These are phyloP conservation scores for Rhododendron henanense DNA, from an alignment of 148 eudicot genomes.

Conservation along the genomic window DNA sequence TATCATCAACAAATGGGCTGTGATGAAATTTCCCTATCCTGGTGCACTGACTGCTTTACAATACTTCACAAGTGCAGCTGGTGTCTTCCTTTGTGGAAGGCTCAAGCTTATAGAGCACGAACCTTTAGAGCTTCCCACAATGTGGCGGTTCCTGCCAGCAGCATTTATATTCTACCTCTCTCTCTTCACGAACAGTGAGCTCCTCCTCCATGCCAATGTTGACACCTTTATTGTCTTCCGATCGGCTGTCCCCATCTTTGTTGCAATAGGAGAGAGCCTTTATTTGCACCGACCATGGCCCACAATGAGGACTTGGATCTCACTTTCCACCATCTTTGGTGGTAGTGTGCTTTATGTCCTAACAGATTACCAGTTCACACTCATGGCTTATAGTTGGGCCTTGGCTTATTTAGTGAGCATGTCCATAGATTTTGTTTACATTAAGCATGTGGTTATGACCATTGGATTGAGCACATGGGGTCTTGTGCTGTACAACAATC, in stretches of 20 bases:
- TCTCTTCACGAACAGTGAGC: conserved; percentile 95
- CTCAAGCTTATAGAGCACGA: conserved; percentile 69
- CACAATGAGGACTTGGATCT: conserved; percentile 73
- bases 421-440: conserved; percentile 96
- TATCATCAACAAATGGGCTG: conserved; percentile 23
- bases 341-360: conserved; percentile 86
- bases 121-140: conserved; percentile 58
- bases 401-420: conserved; percentile 87
- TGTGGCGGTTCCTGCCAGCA: conserved; percentile 93
- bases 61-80: background rate
- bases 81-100: conserved; percentile 57
- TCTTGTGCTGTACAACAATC: conserved; percentile 92
- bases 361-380: conserved; percentile 91
- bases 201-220: conserved; percentile 92
- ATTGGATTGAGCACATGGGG: conserved; percentile 97
- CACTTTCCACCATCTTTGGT: conserved; percentile 78
- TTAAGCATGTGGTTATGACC: conserved; percentile 97
- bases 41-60: background rate
- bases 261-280: conserved; percentile 87
- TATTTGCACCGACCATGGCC: conserved; percentile 98
- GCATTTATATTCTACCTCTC: conserved; percentile 93
- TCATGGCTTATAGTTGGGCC: conserved; percentile 93
- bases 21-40: background rate
- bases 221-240: conserved; percentile 94
- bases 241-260: conserved; percentile 94